Conservation (phyloP, 2,329 filamentous ascomycete genomes). For the Trichoderma sp. region DNA sequence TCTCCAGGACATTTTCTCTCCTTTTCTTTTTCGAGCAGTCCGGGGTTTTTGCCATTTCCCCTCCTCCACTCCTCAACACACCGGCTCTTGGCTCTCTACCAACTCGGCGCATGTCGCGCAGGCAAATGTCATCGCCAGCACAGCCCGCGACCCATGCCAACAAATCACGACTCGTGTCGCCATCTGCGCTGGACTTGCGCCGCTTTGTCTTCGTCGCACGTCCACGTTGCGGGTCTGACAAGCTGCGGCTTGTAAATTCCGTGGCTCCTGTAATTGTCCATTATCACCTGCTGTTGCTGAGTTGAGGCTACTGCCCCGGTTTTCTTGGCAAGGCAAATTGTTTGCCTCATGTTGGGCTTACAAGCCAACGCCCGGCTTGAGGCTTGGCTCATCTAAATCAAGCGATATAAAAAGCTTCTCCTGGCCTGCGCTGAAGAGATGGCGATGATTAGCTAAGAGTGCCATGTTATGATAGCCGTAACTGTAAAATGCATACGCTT, state of each 20-base stretch:
- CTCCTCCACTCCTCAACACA: neutral
- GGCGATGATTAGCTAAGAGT: neutral
- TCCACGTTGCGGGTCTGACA: conserved; percentile 8
- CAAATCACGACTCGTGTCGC: neutral
- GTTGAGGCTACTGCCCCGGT: neutral
- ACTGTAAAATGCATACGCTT: neutral
- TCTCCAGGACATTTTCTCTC: neutral
- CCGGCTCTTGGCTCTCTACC: neutral
- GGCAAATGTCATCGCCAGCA: conserved; percentile 1
- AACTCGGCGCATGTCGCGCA: conserved; percentile 9
- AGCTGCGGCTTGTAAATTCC: neutral
- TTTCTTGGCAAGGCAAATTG: neutral
- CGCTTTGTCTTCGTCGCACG: conserved; percentile 10
- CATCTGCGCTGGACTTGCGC: neutral
- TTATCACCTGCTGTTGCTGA: neutral
- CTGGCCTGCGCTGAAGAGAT: neutral
- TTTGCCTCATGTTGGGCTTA: neutral
- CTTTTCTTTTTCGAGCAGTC: neutral
- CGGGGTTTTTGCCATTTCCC: neutral
- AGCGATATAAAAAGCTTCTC: neutral
- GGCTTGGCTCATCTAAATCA: neutral
- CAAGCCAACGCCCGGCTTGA: neutral
- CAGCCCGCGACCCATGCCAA: conserved; percentile 8
- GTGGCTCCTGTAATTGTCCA: neutral
- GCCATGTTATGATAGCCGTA: neutral